A percentile compares a stretch with the other conserved stretches of the same genome.
Evolutionary conservation across 176 grass and related monocot species (phyloP).

Genomic region (Raddia distichophylla): DNA sequence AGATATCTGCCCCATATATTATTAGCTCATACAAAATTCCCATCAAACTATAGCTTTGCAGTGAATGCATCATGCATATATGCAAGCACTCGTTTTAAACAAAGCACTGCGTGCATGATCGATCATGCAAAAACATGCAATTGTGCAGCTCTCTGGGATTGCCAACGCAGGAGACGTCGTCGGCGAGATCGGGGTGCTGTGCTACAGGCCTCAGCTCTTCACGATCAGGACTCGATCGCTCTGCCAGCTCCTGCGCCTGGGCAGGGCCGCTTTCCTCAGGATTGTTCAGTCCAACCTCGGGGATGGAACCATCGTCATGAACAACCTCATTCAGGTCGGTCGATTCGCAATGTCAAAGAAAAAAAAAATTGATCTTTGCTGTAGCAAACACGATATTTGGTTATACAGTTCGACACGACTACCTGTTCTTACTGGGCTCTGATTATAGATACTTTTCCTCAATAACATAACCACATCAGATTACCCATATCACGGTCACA

Average conservation of each 20-base stretch:
- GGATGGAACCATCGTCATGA: constrained; percentile 76
- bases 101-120: too few species aligned
- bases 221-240: constrained; percentile 69
- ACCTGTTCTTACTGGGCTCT: too few species aligned
- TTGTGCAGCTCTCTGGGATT: constrained; percentile 47
- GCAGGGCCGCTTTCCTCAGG: constrained; percentile 56
- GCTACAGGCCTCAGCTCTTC: constrained; percentile 80
- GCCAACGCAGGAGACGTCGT: constrained; percentile 63
- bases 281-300: constrained; percentile 72
- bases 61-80: background rate
- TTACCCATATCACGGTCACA: too few species aligned
- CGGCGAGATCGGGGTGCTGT: constrained; percentile 82
- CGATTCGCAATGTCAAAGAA: background rate
- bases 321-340: constrained; percentile 77
- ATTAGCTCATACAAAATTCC: background rate
- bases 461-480: too few species aligned
- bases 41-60: background rate
- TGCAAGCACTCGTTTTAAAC: background rate
- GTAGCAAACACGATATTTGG: too few species aligned
- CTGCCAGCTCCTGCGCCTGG: constrained; percentile 76
- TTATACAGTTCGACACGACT: too few species aligned
- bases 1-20: background rate
- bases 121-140: too few species aligned
- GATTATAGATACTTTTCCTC: too few species aligned
- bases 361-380: background rate